Base-by-base conservation (phyloP, 2,329 filamentous ascomycete species). In the Claviceps humidiphila region DNA sequence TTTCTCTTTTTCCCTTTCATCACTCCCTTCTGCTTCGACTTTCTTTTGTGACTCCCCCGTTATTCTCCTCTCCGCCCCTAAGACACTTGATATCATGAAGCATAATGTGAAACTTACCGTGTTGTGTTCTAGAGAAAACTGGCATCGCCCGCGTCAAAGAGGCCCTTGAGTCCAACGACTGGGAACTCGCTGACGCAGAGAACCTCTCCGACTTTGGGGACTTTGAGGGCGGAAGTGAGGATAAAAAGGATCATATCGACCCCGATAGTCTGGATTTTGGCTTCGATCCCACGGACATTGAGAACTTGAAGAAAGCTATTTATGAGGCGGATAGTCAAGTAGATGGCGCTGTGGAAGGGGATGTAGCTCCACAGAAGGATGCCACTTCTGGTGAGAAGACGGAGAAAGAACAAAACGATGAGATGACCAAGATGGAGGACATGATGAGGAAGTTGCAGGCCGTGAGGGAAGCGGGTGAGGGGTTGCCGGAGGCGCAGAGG, bases 371-470 rank as follows among this genome's bases (percentile, higher is more conserved):
- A 4, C 47, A 1, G 8, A n/a, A 48, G 20, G 6, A 5, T 24
- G 24, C 5, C 9, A 7, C 30, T 48, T n/a, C 11, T 17, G n/a
- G n/a, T n/a, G 41, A 17, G 41, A 11, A 13, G 17, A 20, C 17
- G 13, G 20, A 14, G 42, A 16, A 14, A 4, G 11, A 65, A 16
- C 72, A 75, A 0, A 71, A 74, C 0, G 70, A 76, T 4, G 76
- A 80, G 38, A 72, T 85, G 16, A 72, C 75, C 59, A 77, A 79
- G 62, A 62, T 85, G 34, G 80, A 84, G 59, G 67, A 68, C 50
- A 78, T 85, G 75, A 83, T 85, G 78, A 67, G 72, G 49, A 82
- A 78, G 64, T 67, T 86, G 55, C 78, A 80, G 64, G 79, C 79
- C 1, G 78, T 78, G 8, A 68, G 73, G 60, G 80, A 84, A 51